Evolutionary conservation across 495 filamentous ascomycete species (phyloP).

Genomic region (Ascobolus immersus): DNA sequence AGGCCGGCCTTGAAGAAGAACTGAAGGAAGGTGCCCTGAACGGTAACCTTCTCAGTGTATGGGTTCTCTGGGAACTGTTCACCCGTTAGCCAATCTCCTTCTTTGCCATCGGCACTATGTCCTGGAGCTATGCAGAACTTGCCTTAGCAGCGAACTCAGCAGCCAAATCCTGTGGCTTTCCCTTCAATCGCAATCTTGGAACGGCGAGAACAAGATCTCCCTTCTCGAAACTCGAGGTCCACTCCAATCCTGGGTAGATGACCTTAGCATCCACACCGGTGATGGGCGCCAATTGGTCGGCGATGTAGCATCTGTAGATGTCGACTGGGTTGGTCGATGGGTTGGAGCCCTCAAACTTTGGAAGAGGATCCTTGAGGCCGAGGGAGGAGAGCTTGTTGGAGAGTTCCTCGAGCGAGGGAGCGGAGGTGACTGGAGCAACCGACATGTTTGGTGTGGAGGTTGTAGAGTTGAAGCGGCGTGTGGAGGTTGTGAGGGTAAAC

Average conservation of each 20-base stretch:
- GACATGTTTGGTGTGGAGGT: too few species aligned
- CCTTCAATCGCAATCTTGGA: slow-evolving; percentile 55
- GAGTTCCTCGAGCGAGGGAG: too few species aligned
- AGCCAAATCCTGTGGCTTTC: slow-evolving; percentile 44
- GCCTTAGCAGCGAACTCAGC: slow-evolving; percentile 46
- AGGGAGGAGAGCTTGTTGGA: slow-evolving; percentile 15
- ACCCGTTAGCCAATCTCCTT: slow-evolving; percentile 2
- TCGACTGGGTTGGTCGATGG: slow-evolving; percentile 66
- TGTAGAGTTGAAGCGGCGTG: too few species aligned
- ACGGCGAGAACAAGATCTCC: slow-evolving; percentile 65
- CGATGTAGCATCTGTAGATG: slow-evolving; percentile 63
- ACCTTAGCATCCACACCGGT: slow-evolving; percentile 45
- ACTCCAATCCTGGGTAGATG: slow-evolving; percentile 53
- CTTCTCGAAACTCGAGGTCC: slow-evolving; percentile 68
- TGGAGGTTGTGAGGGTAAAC: too few species aligned
- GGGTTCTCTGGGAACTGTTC: slow-evolving; percentile 44
- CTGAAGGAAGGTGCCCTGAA: slow-evolving; percentile 39
- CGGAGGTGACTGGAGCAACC: too few species aligned
- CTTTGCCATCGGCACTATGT: background rate
- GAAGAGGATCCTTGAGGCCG: slow-evolving; percentile 14
- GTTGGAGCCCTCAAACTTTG: slow-evolving; percentile 26
- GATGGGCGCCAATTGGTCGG: slow-evolving; percentile 42
- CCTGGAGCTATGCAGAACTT: background rate
- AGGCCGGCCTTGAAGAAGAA: slow-evolving; percentile 52
- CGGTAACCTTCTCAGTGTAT: slow-evolving; percentile 40